A percentile compares a stretch with the other conserved stretches of the same genome.
phyloP scores from a whole-genome alignment of 2,329 filamentous ascomycete species.

The Aquanectria penicillioides region DNA sequence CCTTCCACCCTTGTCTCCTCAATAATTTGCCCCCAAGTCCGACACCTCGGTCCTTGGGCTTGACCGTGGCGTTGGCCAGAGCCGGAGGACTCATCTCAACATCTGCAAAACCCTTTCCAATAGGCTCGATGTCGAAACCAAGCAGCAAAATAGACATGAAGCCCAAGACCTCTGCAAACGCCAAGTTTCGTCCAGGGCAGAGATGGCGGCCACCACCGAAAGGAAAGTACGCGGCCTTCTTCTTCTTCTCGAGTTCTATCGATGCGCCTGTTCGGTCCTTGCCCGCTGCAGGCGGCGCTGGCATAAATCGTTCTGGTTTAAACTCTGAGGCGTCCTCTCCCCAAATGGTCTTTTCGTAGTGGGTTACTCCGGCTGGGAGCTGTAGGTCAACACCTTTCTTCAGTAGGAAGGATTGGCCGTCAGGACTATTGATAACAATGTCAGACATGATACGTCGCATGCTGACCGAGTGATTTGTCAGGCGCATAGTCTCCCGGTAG shows the following conservation, averaged over 20 bases:
- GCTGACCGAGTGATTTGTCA: constrained; percentile 50
- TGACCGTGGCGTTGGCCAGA: constrained; percentile 29
- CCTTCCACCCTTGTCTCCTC: constrained; percentile 28
- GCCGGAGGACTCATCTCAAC: constrained; percentile 27
- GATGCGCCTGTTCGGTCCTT: constrained; percentile 5
- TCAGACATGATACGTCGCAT: constrained; percentile 55
- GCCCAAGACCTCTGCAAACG: constrained; percentile 46
- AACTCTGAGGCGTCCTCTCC: constrained; percentile 36
- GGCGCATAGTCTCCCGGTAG: constrained; percentile 57
- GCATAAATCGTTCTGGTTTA: constrained; percentile 38
- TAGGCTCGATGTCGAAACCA: constrained; percentile 43
- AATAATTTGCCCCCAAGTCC: constrained; percentile 29
- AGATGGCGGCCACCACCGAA: constrained; percentile 48
- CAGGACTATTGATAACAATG: constrained; percentile 44
- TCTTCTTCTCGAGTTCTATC: constrained; percentile 22
- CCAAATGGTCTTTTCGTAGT: constrained; percentile 36
- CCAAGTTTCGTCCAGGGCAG: constrained; percentile 48
- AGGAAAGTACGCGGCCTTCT: constrained; percentile 41
- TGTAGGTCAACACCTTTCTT: constrained; percentile 44
- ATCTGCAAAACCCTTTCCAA: constrained; percentile 28
- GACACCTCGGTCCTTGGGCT: constrained; percentile 30
- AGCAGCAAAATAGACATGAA: constrained; percentile 42
- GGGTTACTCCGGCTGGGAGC: constrained; percentile 38
- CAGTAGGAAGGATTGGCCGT: constrained; percentile 41
- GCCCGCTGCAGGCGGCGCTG: background rate